These are phyloP conservation scores for Dipteronia dyeriana DNA, from an alignment of 345 rosid genomes.

Conservation along the genomic window DNA sequence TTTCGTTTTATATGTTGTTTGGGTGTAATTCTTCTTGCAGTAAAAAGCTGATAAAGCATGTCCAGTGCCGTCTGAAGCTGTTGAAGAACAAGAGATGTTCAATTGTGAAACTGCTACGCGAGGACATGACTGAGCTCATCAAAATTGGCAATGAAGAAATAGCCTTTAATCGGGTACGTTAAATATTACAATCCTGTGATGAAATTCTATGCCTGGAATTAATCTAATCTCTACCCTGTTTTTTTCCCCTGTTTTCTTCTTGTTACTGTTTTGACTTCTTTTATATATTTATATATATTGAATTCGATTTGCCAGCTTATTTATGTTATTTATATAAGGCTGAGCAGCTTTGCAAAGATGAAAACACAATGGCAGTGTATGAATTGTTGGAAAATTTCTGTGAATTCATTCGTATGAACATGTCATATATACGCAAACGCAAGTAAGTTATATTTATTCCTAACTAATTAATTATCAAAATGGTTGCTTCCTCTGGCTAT, in stretches of 20 bases:
- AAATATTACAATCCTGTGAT: background rate
- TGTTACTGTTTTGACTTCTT: background rate
- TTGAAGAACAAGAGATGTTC: slow-evolving; percentile 66
- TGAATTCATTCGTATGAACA: slow-evolving; percentile 51
- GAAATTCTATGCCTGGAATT: background rate
- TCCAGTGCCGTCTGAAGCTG: slow-evolving; percentile 62
- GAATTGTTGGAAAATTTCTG: slow-evolving; percentile 63
- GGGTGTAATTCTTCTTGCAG: slow-evolving; percentile 36
- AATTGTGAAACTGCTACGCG: slow-evolving; percentile 61
- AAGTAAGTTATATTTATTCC: slow-evolving; percentile 41
- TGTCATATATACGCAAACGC: slow-evolving; percentile 58
- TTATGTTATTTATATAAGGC: slow-evolving; percentile 35
- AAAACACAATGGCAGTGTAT: slow-evolving; percentile 46
- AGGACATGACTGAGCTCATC: slow-evolving; percentile 67
- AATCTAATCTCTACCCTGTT: slow-evolving; percentile 12
- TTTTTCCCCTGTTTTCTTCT: background rate
- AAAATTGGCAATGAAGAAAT: slow-evolving; percentile 46
- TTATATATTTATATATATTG: background rate
- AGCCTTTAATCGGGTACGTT: slow-evolving; percentile 58
- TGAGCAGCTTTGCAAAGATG: slow-evolving; percentile 59
- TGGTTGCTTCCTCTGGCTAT: background rate
- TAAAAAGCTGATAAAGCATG: slow-evolving; percentile 56
- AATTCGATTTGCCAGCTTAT: background rate
- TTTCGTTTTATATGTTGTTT: background rate
- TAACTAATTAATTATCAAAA: background rate